These are phyloP conservation scores for Lepiota subincarnata DNA, from an alignment of 768 basidiomycete species.

Conservation along the genomic window DNA sequence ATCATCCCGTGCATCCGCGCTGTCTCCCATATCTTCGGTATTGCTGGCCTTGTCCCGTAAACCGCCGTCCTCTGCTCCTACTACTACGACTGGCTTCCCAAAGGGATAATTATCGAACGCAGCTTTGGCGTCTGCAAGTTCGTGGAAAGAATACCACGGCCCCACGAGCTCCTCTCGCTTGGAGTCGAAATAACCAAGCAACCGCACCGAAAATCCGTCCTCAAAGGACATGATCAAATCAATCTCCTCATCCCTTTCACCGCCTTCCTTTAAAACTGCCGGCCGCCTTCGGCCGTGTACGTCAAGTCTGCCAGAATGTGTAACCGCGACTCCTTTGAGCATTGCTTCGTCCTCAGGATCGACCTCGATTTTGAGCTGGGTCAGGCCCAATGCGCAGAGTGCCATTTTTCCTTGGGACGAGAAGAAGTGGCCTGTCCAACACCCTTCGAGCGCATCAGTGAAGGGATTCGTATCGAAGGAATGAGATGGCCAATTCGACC, in stretches of 20 bases:
- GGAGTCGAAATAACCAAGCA: constrained; percentile 1
- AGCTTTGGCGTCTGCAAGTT: not conserved
- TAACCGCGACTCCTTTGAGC: not conserved
- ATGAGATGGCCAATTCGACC: constrained; percentile 1
- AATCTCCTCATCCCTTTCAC: not conserved
- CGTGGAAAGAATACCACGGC: not conserved
- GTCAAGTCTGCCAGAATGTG: not conserved
- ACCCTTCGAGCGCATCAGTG: not conserved
- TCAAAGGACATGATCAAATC: constrained; percentile 8
- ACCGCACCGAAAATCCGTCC: constrained; percentile 9
- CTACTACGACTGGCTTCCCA: not conserved
- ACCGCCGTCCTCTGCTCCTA: not conserved
- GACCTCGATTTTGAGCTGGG: not conserved
- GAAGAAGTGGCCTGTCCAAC: constrained; percentile 5
- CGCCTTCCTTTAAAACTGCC: not conserved
- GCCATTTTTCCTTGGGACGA: not conserved
- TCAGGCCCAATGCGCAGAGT: not conserved
- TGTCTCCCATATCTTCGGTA: too few relatives aligned
- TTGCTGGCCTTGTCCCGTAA: too few relatives aligned
- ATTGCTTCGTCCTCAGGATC: not conserved
- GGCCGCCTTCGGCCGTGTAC: not conserved
- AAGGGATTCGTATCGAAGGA: constrained; percentile 4
- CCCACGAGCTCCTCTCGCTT: constrained; percentile 6
- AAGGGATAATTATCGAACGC: not conserved
- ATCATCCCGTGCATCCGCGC: not conserved